phyloP scores from a whole-genome alignment of 305 asterid species.

The Salvia sclarea region DNA sequence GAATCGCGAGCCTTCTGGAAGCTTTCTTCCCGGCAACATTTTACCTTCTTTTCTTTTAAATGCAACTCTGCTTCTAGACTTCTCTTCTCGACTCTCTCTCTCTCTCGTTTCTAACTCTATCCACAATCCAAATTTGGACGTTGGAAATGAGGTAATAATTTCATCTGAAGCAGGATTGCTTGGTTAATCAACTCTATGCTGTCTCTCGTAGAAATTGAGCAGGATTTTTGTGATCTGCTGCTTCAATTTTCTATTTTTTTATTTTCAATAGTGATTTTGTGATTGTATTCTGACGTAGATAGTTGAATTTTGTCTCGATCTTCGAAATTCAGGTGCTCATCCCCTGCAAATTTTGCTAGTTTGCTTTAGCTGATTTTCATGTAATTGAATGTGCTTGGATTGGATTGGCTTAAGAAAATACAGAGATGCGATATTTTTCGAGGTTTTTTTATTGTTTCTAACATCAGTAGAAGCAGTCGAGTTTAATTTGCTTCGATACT shows the following conservation, averaged over 20 bases:
- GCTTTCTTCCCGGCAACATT: background rate
- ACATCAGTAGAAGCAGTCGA: background rate
- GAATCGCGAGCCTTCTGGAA: background rate
- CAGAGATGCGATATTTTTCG: background rate
- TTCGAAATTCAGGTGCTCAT: background rate
- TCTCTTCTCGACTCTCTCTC: background rate
- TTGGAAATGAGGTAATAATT: constrained; percentile 51
- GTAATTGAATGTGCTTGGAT: background rate
- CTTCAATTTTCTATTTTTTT: background rate
- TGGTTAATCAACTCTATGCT: background rate
- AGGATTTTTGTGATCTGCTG: background rate
- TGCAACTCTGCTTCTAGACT: background rate
- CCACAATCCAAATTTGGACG: constrained; percentile 9
- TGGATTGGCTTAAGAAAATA: background rate
- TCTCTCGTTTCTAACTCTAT: background rate
- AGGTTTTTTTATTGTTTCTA: background rate
- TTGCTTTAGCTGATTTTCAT: background rate
- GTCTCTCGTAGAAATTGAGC: background rate
- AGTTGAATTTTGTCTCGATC: background rate
- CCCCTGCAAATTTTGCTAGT: background rate
- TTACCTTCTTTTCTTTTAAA: background rate
- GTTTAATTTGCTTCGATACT: background rate
- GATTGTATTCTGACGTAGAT: background rate
- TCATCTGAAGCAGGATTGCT: background rate
- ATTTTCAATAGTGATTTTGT: background rate